These are phyloP conservation scores for Hypsizygus ulmarius DNA, from an alignment of 1,284 basidiomycete species.

Conservation along the genomic window DNA sequence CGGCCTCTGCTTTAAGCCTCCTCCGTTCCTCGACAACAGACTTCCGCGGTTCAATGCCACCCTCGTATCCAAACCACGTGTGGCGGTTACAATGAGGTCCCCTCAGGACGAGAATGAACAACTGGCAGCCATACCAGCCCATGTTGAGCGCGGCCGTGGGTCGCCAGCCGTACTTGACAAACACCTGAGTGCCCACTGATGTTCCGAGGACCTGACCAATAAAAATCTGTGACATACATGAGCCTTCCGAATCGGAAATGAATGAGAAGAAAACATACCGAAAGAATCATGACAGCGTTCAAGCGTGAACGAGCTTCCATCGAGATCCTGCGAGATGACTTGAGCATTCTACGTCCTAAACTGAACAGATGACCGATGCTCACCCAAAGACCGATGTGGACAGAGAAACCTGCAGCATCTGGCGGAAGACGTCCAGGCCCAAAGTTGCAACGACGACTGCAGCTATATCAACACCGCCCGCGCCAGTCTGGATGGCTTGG, in stretches of 20 bases:
- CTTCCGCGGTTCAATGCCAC: slow-evolving; percentile 36
- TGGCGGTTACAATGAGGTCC: slow-evolving; percentile 44
- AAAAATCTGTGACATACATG: slow-evolving; percentile 37
- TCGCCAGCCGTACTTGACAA: slow-evolving; percentile 52
- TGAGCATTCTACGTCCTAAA: slow-evolving; percentile 17
- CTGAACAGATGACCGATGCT: slow-evolving; percentile 11
- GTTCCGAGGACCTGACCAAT: slow-evolving; percentile 59
- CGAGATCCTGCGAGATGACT: slow-evolving; percentile 42
- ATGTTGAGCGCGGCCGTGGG: slow-evolving; percentile 44
- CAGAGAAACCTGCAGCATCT: slow-evolving; percentile 43
- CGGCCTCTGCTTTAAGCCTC: too few species aligned
- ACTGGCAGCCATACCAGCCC: slow-evolving; percentile 40
- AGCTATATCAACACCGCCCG: slow-evolving; percentile 55
- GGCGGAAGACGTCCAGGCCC: slow-evolving; percentile 43
- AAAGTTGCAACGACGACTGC: slow-evolving; percentile 48
- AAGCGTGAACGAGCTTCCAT: slow-evolving; percentile 54
- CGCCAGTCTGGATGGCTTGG: slow-evolving; percentile 54
- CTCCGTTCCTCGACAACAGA: too few species aligned
- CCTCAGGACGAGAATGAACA: slow-evolving; percentile 38
- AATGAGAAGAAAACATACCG: slow-evolving; percentile 31
- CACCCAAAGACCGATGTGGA: slow-evolving; percentile 40
- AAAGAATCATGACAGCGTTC: slow-evolving; percentile 62
- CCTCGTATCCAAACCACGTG: slow-evolving; percentile 49
- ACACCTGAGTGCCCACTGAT: slow-evolving; percentile 51
- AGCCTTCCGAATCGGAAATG: background rate